Conservation (phyloP, 2,329 filamentous ascomycete species). For the Fusarium papillatum region DNA sequence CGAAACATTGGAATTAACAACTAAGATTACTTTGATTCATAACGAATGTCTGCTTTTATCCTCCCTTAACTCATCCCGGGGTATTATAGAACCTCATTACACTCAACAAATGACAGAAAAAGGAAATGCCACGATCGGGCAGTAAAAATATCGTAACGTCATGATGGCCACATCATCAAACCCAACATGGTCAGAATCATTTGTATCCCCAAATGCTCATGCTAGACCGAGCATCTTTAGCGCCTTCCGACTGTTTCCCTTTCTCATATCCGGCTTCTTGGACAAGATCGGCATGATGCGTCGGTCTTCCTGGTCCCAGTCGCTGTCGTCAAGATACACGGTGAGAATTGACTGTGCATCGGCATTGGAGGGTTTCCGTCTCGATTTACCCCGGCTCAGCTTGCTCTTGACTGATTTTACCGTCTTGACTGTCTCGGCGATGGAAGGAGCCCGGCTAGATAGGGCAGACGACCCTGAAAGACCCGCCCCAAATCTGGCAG, state of each 20-base stretch:
- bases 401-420: conserved; percentile 48
- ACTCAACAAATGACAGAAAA: conserved; percentile 20
- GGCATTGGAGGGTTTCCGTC: conserved; percentile 31
- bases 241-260: conserved; percentile 63
- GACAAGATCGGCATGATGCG: conserved; percentile 66
- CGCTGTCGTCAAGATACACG: conserved; percentile 55
- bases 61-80: conserved; percentile 10
- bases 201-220: conserved; percentile 1
- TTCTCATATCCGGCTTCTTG: conserved; percentile 50
- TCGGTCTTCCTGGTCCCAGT: conserved; percentile 62
- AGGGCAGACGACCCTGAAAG: conserved; percentile 23
- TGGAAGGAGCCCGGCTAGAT: conserved; percentile 47
- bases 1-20: conserved; percentile 2
- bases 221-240: conserved; percentile 67
- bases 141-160: conserved; percentile 36
- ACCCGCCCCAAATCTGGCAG: conserved; percentile 16
- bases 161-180: conserved; percentile 19
- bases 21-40: conserved; percentile 25
- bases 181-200: background rate
- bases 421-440: conserved; percentile 48
- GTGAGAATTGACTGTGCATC: conserved; percentile 51
- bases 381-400: conserved; percentile 46
- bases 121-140: conserved; percentile 25
- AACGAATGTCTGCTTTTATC: conserved; percentile 10
- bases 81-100: conserved; percentile 13